A percentile compares a stretch with the other conserved stretches of the same genome.
Evolutionary conservation across 495 filamentous ascomycete species (phyloP).

Genomic region (Glonium stellatum): DNA sequence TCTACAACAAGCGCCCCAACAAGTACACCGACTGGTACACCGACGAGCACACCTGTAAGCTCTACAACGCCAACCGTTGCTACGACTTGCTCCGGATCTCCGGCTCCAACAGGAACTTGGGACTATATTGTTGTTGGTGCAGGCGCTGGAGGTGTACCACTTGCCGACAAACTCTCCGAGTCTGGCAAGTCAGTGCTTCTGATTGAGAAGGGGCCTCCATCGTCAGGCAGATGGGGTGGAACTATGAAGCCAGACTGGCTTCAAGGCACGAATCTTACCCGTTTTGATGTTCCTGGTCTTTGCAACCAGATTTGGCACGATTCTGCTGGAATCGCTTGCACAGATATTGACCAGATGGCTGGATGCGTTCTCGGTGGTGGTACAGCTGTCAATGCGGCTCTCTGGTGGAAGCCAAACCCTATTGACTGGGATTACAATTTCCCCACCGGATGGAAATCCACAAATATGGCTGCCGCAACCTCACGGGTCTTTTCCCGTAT

Average conservation of each 20-base stretch:
- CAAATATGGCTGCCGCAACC: constrained; percentile 53
- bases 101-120: constrained; percentile 44
- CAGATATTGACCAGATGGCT: constrained; percentile 64
- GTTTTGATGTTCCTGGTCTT: constrained; percentile 74
- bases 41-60: too few relatives aligned
- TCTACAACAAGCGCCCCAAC: too few relatives aligned
- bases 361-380: constrained; percentile 74
- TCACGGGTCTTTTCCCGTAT: constrained; percentile 59
- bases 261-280: constrained; percentile 57
- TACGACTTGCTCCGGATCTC: constrained; percentile 14
- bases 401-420: constrained; percentile 51
- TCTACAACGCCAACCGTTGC: constrained; percentile 31
- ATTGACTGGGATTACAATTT: constrained; percentile 70
- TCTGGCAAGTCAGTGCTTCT: constrained; percentile 58
- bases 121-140: constrained; percentile 65
- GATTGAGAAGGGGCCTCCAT: constrained; percentile 58
- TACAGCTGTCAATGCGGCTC: constrained; percentile 64
- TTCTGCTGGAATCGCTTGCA: constrained; percentile 57
- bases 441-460: constrained; percentile 63
- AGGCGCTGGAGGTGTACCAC: constrained; percentile 58
- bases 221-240: constrained; percentile 53
- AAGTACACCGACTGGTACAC: too few relatives aligned
- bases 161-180: constrained; percentile 58
- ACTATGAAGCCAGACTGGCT: constrained; percentile 56
- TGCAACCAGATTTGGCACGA: constrained; percentile 64